phyloP scores from a whole-genome alignment of 2,329 filamentous ascomycete species.

The Calonectria naviculata region DNA sequence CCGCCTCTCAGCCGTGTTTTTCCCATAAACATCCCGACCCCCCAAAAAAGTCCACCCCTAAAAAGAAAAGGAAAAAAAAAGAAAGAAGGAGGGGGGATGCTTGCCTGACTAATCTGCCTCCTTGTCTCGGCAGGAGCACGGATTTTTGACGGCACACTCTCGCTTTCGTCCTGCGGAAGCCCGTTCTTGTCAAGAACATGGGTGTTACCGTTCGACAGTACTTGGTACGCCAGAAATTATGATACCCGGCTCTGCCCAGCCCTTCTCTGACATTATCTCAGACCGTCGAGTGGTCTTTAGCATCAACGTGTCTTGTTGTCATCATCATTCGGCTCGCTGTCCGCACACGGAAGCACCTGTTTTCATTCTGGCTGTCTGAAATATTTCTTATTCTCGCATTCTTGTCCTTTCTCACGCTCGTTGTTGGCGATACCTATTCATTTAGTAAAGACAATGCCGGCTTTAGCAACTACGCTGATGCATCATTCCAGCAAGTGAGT shows the following conservation, averaged over 20 bases:
- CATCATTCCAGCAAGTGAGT: neutral
- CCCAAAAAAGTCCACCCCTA: neutral
- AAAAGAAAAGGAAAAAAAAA: neutral
- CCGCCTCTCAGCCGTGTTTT: neutral
- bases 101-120: neutral
- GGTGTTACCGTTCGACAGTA: neutral
- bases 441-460: neutral
- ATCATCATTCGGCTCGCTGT: neutral
- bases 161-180: neutral
- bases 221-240: neutral
- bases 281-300: neutral
- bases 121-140: neutral
- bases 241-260: no score
- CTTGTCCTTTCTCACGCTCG: neutral
- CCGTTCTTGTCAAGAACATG: neutral
- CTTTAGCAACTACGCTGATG: neutral
- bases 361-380: neutral
- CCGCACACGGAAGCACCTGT: neutral
- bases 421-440: neutral
- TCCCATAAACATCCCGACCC: neutral
- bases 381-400: neutral
- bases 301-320: neutral
- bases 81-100: neutral
- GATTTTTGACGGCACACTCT: neutral
- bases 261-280: neutral